Percentiles rank a stretch among this genome's conserved stretches.
These are phyloP conservation scores for Ulvella scutata DNA, from an alignment of 139 green algal genomes.

Conservation along the genomic window DNA sequence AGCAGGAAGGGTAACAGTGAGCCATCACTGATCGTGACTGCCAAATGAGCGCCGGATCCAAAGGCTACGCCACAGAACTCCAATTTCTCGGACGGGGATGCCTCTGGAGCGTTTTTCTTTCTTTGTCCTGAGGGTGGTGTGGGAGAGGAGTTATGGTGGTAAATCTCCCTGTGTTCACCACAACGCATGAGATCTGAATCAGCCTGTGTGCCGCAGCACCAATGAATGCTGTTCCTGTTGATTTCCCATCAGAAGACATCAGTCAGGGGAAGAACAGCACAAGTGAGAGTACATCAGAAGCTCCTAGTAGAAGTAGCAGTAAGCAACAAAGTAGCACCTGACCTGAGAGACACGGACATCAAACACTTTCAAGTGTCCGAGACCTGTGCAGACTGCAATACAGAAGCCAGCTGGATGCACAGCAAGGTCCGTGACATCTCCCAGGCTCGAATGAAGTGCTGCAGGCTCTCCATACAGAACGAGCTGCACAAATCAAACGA, in stretches of 20 bases:
- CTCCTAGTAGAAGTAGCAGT: not conserved
- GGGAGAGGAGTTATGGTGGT: not conserved
- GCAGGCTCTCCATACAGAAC: not conserved
- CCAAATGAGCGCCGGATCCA: not conserved
- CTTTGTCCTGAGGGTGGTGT: not conserved
- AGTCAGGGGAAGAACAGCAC: not conserved
- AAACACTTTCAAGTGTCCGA: not conserved
- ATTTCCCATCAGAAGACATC: not conserved
- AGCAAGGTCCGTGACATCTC: not conserved
- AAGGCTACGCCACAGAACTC: not conserved
- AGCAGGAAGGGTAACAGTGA: not conserved
- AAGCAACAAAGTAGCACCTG: not conserved
- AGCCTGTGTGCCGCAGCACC: too few species aligned
- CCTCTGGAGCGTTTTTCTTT: not conserved
- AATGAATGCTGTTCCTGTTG: too few species aligned
- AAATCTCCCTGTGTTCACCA: not conserved
- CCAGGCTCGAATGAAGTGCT: not conserved
- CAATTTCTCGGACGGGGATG: not conserved
- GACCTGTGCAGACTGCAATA: not conserved
- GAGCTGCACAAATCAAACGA: not conserved
- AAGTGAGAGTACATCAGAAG: not conserved
- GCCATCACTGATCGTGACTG: not conserved
- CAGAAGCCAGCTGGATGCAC: not conserved
- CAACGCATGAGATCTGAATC: too few species aligned
- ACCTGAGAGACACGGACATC: not conserved